Evolutionary conservation across 345 rosid genomes (phyloP), one percentile per base, ranked within the genome.

Genomic region (Cochlearia excelsa): DNA sequence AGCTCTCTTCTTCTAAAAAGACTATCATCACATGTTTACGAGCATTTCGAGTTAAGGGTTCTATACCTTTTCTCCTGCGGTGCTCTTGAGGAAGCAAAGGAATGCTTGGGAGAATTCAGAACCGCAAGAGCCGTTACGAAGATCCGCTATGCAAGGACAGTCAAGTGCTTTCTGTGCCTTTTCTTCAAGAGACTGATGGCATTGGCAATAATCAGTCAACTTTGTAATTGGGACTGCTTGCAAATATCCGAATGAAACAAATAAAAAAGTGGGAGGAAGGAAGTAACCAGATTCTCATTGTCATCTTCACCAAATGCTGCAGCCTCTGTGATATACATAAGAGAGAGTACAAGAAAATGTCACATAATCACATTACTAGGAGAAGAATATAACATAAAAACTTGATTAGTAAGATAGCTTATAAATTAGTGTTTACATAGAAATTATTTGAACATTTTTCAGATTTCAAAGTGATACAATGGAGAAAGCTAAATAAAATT

Each of bases 81-180:
- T 81, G 68, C 97, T 92, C 71, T 82, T 88, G 75, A 92, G 75
- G 71, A 83, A 92, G 75, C 98, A 92, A 41, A 78, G 78, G 66
- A 92, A 92, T 0, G 98, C 90, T 38, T 88, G 83, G 1, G 98
- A 80, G 77, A 92, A 92, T 74, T 77, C 86, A 63, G 40, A 43
- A 5, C 95, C 97, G 42, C 97, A 88, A 5, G 86, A 48, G 4
- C 98, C 93, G 42, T 46, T 81, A 41, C 89, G 85, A 73, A 92
- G 71, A 59, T 84, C 89, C 44, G 88, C 88, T 23, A 92, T 75
- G 76, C 98, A 92, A 56, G 97, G 95, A 48, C 98, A 92, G 11
- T 92, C 89, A 30, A 92, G 66, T 33, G 97, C 95, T 79, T 81
- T 92, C 75, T 79, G 78, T 34, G 85, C 98, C 66, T 77, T 80